phyloP scores from a whole-genome alignment of 495 filamentous ascomycete species.

The Penicillium dipodomyicola region DNA sequence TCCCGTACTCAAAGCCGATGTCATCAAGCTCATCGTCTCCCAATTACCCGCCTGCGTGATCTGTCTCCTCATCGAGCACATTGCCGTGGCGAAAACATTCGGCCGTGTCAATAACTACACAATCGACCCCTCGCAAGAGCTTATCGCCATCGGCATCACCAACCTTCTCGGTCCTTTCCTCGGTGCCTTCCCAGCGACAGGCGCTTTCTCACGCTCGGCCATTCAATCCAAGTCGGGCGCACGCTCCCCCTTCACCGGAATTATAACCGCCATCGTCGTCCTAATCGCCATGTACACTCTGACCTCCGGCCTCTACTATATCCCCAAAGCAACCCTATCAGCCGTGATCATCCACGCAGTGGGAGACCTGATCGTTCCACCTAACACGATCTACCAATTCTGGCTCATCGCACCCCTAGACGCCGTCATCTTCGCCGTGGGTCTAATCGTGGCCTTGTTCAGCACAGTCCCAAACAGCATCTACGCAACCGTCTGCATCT shows the following conservation, averaged over 20 bases:
- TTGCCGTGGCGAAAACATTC: conserved; percentile 93
- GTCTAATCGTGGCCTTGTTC: conserved; percentile 87
- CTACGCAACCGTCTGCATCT: conserved; percentile 73
- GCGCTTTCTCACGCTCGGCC: conserved; percentile 90
- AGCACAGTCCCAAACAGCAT: conserved; percentile 84
- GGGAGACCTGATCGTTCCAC: conserved; percentile 86
- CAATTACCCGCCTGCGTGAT: conserved; percentile 78
- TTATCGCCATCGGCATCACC: conserved; percentile 87
- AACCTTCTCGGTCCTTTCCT: conserved; percentile 91
- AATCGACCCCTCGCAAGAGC: conserved; percentile 90
- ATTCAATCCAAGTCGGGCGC: conserved; percentile 97
- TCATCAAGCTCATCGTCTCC: conserved; percentile 58
- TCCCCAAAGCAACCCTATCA: conserved; percentile 76
- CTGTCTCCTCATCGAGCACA: conserved; percentile 88
- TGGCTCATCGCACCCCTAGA: conserved; percentile 88
- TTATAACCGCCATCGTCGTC: conserved; percentile 82
- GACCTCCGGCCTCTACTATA: conserved; percentile 87
- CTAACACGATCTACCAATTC: conserved; percentile 89
- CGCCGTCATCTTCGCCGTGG: conserved; percentile 85
- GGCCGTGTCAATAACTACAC: conserved; percentile 92
- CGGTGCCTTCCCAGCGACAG: conserved; percentile 86
- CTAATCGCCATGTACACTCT: conserved; percentile 88
- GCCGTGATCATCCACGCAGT: conserved; percentile 97
- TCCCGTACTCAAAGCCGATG: conserved; percentile 57
- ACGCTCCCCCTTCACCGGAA: conserved; percentile 81